Evolutionary conservation across 441 rosid genomes (phyloP).

Genomic region (Pelargonium fulgidum): DNA sequence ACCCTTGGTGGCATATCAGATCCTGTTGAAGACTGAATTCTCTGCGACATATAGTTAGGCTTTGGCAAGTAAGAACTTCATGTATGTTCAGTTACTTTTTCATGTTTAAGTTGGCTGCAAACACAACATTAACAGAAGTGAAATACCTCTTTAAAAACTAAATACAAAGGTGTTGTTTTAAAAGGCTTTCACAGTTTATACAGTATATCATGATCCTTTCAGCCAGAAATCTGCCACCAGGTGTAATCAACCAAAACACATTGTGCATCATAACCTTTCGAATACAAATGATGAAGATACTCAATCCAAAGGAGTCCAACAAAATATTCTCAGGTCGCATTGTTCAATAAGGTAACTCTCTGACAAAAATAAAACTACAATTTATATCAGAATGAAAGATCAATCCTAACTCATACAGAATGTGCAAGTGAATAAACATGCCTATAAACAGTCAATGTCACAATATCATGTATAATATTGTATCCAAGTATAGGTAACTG

Average conservation of each 20-base stretch:
- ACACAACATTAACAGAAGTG: too few relatives aligned
- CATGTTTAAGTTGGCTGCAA: too few relatives aligned
- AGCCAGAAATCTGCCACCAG: too few relatives aligned
- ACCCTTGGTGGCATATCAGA: too few relatives aligned
- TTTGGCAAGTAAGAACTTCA: not conserved
- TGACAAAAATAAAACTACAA: slow-evolving; percentile 12
- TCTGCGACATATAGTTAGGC: too few relatives aligned
- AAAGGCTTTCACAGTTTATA: too few relatives aligned
- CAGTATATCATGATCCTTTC: too few relatives aligned
- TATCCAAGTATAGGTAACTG: slow-evolving; percentile 6
- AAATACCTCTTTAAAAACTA: too few relatives aligned
- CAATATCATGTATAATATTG: not conserved
- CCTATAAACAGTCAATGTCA: not conserved
- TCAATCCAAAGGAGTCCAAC: slow-evolving; percentile 15
- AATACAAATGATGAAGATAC: not conserved
- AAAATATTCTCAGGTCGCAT: slow-evolving; percentile 20
- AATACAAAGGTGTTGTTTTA: too few relatives aligned
- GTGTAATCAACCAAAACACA: too few relatives aligned
- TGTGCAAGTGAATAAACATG: slow-evolving; percentile 1
- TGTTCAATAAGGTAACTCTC: slow-evolving; percentile 18
- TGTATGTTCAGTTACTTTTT: not conserved
- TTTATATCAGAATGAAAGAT: not conserved
- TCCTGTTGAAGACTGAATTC: too few relatives aligned
- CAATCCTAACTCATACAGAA: slow-evolving; percentile 1
- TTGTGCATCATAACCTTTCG: too few relatives aligned